A percentile compares a stretch with the other conserved stretches of the same genome.
These are phyloP conservation scores for Kalmusia sp. DNA, from an alignment of 2,329 filamentous ascomycete genomes.

Conservation along the genomic window DNA sequence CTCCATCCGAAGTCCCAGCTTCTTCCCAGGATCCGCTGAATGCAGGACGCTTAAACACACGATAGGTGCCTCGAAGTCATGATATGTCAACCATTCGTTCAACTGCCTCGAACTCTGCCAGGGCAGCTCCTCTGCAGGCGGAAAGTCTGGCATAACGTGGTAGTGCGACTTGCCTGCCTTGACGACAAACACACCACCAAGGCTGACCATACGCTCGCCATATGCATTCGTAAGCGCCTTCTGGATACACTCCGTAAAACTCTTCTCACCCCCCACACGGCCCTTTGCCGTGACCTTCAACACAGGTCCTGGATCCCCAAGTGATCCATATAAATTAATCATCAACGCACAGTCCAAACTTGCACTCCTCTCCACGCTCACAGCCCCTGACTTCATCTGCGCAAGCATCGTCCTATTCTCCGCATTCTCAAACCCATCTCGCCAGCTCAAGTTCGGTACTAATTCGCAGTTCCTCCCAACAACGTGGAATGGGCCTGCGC, in stretches of 20 bases:
- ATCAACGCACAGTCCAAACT: conserved; percentile 23
- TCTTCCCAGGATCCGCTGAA: conserved; percentile 47
- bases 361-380: conserved; percentile 12
- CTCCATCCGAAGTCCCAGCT: conserved; percentile 53
- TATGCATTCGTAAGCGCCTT: conserved; percentile 15
- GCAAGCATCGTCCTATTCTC: conserved; percentile 16
- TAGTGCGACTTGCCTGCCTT: conserved; percentile 17
- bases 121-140: conserved; percentile 14
- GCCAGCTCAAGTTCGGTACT: conserved; percentile 20
- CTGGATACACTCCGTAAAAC: conserved; percentile 22
- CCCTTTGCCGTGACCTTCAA: conserved; percentile 20
- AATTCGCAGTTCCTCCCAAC: conserved; percentile 23
- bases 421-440: conserved; percentile 3
- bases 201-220: conserved; percentile 16
- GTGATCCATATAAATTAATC: conserved; percentile 24
- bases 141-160: conserved; percentile 26
- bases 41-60: conserved; percentile 24
- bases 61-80: conserved; percentile 20
- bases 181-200: conserved; percentile 22
- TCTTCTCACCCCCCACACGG: conserved; percentile 13
- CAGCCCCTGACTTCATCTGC: conserved; percentile 12
- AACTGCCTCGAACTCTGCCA: conserved; percentile 7
- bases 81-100: conserved; percentile 21
- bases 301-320: conserved; percentile 15
- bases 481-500: conserved; percentile 22